Percentiles rank a stretch among this genome's conserved stretches.
These are phyloP conservation scores for Capsicum pubescens DNA, from an alignment of 257 asterid genomes.

Conservation along the genomic window DNA sequence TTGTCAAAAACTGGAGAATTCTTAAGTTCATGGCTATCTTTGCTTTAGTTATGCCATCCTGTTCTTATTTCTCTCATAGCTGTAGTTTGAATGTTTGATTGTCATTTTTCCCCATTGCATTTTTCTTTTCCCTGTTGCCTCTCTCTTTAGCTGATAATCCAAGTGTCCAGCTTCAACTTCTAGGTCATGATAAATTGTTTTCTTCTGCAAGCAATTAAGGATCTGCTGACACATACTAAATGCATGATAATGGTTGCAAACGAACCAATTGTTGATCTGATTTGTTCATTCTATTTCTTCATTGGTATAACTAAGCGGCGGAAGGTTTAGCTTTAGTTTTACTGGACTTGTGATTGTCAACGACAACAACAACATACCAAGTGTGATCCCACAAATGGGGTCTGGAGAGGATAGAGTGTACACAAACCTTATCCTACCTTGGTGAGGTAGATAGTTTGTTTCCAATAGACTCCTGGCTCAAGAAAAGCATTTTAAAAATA, in stretches of 20 bases:
- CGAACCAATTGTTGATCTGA: neutral
- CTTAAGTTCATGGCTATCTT: neutral
- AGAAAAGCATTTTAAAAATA: neutral
- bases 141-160: conserved; percentile 22
- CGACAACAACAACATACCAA: neutral
- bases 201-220: neutral
- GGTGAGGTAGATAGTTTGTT: neutral
- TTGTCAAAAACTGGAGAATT: conserved; percentile 14
- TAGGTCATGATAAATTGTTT: neutral
- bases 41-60: conserved; percentile 2
- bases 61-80: neutral
- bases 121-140: neutral
- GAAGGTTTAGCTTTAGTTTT: neutral
- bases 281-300: conserved; percentile 17
- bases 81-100: neutral
- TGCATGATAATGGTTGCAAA: neutral
- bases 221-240: neutral
- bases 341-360: neutral
- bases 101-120: neutral
- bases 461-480: neutral
- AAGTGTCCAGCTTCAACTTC: neutral
- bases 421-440: neutral
- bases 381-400: neutral
- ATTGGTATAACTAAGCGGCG: neutral
- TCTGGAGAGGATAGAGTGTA: neutral